phyloP scores from a whole-genome alignment of 306 rosid species.

The Delonix regia region DNA sequence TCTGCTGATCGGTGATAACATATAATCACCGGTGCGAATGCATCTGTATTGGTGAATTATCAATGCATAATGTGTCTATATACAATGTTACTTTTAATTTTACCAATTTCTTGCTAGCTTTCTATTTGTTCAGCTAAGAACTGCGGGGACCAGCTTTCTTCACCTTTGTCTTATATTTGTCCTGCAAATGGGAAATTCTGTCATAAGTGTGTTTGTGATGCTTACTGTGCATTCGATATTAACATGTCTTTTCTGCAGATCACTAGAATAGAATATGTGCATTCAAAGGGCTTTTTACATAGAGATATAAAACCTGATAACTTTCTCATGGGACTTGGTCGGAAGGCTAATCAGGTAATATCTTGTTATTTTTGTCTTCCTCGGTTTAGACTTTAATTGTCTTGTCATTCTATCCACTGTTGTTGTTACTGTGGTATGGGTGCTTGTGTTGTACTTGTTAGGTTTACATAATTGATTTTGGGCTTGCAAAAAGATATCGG shows the following conservation, averaged over 20 bases:
- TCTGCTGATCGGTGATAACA: background rate
- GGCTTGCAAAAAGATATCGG: conserved; percentile 92
- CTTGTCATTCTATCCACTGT: conserved; percentile 19
- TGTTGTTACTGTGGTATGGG: conserved; percentile 17
- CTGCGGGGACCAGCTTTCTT: background rate
- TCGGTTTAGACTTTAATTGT: background rate
- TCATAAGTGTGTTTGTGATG: background rate
- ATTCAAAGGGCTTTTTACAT: conserved; percentile 92
- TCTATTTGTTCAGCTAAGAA: background rate
- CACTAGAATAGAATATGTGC: conserved; percentile 85
- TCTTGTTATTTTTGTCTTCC: conserved; percentile 26
- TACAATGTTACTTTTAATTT: background rate
- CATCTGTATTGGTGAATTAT: conserved; percentile 1
- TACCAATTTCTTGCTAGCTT: background rate
- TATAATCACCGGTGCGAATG: background rate
- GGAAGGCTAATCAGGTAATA: conserved; percentile 92
- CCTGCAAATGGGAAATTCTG: background rate
- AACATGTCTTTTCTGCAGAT: conserved; percentile 47
- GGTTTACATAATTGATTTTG: conserved; percentile 97
- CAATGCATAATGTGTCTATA: background rate
- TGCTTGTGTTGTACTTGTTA: conserved; percentile 34
- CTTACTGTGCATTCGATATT: background rate
- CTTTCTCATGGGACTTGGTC: conserved; percentile 98
- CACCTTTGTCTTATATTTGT: background rate
- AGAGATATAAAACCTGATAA: conserved; percentile 97